A percentile compares a stretch with the other conserved stretches of the same genome.
These are phyloP conservation scores for Raddia distichophylla DNA, from an alignment of 176 grass and related monocot species.

Conservation along the genomic window DNA sequence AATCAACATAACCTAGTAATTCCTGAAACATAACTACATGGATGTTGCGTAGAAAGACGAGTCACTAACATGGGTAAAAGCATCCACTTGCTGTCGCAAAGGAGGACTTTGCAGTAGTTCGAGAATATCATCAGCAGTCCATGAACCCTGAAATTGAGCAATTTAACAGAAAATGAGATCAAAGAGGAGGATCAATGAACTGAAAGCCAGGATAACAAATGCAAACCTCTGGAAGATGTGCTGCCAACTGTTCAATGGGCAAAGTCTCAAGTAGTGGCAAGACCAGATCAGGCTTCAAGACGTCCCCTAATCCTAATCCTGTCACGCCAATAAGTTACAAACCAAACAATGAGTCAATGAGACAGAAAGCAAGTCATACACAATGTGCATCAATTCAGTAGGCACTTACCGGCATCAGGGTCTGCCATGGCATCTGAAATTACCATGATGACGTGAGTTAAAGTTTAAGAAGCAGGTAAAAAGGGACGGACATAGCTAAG, in stretches of 20 bases:
- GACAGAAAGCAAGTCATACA: slow-evolving; percentile 16
- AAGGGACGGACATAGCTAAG: slow-evolving; percentile 16
- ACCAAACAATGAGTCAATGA: slow-evolving; percentile 18
- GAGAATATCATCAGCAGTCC: slow-evolving; percentile 75
- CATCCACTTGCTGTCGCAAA: slow-evolving; percentile 92
- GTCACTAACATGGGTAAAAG: slow-evolving; percentile 80
- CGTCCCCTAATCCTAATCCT: slow-evolving; percentile 87
- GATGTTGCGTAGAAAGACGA: slow-evolving; percentile 23
- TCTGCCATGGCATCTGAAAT: slow-evolving; percentile 63
- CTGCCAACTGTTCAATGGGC: slow-evolving; percentile 66
- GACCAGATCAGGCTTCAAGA: slow-evolving; percentile 89
- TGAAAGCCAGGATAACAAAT: slow-evolving; percentile 27
- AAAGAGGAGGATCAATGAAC: background rate
- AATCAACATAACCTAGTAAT: slow-evolving; percentile 19
- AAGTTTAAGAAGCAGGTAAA: background rate
- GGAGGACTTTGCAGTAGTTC: slow-evolving; percentile 91
- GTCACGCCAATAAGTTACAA: slow-evolving; percentile 15
- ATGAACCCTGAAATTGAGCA: slow-evolving; percentile 71
- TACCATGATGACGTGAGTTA: slow-evolving; percentile 5
- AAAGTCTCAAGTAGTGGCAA: slow-evolving; percentile 77
- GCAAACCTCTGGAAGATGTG: slow-evolving; percentile 50
- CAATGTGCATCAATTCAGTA: slow-evolving; percentile 30
- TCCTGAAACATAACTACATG: slow-evolving; percentile 5
- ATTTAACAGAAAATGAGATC: slow-evolving; percentile 28
- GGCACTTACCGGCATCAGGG: slow-evolving; percentile 83